Conservation (phyloP, 129 eudicot species). For the Solidago caesia region DNA sequence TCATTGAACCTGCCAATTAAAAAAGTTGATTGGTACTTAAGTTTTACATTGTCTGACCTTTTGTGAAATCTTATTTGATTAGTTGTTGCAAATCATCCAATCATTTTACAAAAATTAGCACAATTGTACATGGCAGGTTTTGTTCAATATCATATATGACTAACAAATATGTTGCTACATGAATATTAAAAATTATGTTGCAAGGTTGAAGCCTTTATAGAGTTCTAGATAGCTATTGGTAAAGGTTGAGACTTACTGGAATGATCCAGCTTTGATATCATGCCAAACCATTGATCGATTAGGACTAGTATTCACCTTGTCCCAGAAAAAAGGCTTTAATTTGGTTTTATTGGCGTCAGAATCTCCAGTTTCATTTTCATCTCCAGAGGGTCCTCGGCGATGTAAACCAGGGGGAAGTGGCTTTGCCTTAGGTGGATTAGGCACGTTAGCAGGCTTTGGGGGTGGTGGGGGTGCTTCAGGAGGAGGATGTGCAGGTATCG, state of each 20-base stretch:
- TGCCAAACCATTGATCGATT: constrained; percentile 93
- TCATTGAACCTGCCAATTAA: constrained; percentile 61
- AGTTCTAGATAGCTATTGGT: neutral
- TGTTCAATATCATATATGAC: neutral
- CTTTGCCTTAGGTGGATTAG: constrained; percentile 57
- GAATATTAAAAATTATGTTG: neutral
- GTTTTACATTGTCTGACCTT: neutral
- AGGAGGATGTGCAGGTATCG: constrained; percentile 33
- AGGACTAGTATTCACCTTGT: constrained; percentile 82
- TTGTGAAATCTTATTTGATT: neutral
- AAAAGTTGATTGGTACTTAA: neutral
- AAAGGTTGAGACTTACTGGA: constrained; percentile 64
- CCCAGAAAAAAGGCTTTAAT: constrained; percentile 90
- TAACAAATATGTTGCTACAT: neutral
- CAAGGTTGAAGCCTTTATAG: neutral
- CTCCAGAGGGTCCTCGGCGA: constrained; percentile 32
- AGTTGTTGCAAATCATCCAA: neutral
- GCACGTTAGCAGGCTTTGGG: constrained; percentile 52
- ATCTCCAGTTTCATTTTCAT: constrained; percentile 28
- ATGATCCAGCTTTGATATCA: constrained; percentile 74
- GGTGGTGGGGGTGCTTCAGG: constrained; percentile 48
- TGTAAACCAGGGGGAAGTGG: constrained; percentile 49
- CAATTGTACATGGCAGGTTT: neutral
- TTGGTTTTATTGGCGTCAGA: constrained; percentile 58
- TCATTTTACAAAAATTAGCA: constrained; percentile 3